A percentile compares a stretch with the other conserved stretches of the same genome.
Conservation (phyloP, 1,284 basidiomycete genomes). For the Pisolithus thermaeus region DNA sequence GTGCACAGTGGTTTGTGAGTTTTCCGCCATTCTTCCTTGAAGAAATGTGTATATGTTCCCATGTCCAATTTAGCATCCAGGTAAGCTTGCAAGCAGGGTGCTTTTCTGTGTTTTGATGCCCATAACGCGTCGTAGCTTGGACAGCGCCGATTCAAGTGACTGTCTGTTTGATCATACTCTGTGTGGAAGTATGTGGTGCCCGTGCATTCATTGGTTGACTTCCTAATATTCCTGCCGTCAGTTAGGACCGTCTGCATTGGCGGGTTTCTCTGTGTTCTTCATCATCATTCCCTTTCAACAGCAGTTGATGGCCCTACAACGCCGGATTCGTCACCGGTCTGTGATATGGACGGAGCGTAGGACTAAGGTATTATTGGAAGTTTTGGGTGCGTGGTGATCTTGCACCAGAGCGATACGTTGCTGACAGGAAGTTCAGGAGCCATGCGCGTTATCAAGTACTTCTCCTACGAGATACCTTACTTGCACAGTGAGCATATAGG, state of each 20-base stretch:
- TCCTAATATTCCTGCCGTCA: slow-evolving; percentile 17
- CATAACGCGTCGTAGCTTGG: slow-evolving; percentile 39
- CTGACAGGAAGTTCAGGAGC: slow-evolving; percentile 34
- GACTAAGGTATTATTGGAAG: slow-evolving; percentile 62
- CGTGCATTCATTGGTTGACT: neutral
- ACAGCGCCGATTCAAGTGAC: slow-evolving; percentile 65
- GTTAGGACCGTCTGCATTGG: slow-evolving; percentile 73
- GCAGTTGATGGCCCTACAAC: slow-evolving; percentile 64
- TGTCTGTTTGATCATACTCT: slow-evolving; percentile 55
- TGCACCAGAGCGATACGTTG: neutral
- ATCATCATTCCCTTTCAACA: slow-evolving; percentile 67
- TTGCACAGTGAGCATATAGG: slow-evolving; percentile 43
- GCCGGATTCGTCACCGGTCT: slow-evolving; percentile 51
- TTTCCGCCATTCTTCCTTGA: neutral
- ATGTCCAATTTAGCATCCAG: slow-evolving; percentile 34
- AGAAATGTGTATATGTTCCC: neutral
- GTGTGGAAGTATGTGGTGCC: slow-evolving; percentile 45
- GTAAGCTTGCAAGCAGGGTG: slow-evolving; percentile 20
- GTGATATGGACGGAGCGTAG: slow-evolving; percentile 70
- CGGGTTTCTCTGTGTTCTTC: slow-evolving; percentile 72
- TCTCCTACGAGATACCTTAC: slow-evolving; percentile 65
- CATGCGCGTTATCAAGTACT: slow-evolving; percentile 75
- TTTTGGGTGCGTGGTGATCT: slow-evolving; percentile 39
- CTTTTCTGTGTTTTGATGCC: slow-evolving; percentile 1
- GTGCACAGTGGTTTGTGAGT: slow-evolving; percentile 67